phyloP scores from a whole-genome alignment of 164 flowering plant species.

The Houttuynia cordata region DNA sequence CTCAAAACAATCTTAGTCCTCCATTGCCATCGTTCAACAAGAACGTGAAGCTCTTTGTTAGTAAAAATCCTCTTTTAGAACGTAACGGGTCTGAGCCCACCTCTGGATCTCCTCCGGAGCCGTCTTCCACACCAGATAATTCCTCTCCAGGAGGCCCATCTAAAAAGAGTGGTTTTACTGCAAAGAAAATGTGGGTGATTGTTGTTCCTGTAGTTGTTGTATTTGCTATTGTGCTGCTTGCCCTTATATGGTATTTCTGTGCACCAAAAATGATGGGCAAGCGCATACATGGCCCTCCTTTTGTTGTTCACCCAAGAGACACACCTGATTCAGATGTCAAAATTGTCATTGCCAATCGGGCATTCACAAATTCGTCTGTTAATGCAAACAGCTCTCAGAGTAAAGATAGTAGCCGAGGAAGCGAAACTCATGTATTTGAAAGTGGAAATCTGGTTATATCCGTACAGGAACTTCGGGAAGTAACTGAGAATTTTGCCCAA shows the following conservation, averaged over 20 bases:
- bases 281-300: background rate
- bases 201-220: background rate
- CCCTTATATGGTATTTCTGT: background rate
- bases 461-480: constrained; percentile 4
- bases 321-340: constrained; percentile 42
- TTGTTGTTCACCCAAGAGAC: constrained; percentile 48
- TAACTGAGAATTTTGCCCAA: constrained; percentile 1
- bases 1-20: constrained; percentile 42
- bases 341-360: constrained; percentile 27
- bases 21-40: constrained; percentile 49
- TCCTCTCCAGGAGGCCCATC: background rate
- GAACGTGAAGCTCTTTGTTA: constrained; percentile 26
- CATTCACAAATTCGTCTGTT: too few relatives aligned
- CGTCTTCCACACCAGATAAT: background rate
- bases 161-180: background rate
- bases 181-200: background rate
- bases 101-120: background rate
- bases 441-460: background rate
- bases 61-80: constrained; percentile 35
- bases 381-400: too few relatives aligned
- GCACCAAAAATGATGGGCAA: background rate
- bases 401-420: too few relatives aligned
- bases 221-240: background rate
- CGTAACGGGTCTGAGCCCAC: constrained; percentile 5
- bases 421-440: too few relatives aligned